phyloP scores from a whole-genome alignment of 176 grass and related monocot species.

The Carex kokanica region DNA sequence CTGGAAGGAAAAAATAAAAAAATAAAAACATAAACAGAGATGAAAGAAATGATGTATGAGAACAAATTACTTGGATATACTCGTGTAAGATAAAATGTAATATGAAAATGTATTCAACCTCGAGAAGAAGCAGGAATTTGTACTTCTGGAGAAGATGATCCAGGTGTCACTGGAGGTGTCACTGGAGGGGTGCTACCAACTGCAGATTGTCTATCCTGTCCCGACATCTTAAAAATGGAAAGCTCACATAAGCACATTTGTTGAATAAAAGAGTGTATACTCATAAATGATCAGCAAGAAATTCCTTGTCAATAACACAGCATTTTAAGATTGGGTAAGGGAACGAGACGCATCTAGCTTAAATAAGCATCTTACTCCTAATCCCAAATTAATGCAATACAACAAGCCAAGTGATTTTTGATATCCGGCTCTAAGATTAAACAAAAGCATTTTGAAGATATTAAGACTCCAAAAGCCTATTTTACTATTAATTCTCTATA shows the following conservation, averaged over 20 bases:
- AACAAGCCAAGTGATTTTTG: background rate
- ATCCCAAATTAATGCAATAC: background rate
- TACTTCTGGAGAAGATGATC: slow-evolving; percentile 41
- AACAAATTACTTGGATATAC: slow-evolving; percentile 18
- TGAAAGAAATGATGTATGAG: slow-evolving; percentile 20
- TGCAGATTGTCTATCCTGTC: slow-evolving; percentile 72
- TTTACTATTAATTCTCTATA: no score
- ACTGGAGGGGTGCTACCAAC: slow-evolving; percentile 39
- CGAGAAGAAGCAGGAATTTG: slow-evolving; percentile 37
- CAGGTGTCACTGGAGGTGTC: slow-evolving; percentile 50
- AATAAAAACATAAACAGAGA: slow-evolving; percentile 6
- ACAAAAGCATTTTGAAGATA: background rate
- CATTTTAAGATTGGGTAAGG: background rate
- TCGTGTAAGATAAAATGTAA: slow-evolving; percentile 1
- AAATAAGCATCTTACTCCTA: background rate
- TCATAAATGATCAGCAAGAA: background rate
- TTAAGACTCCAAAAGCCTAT: background rate
- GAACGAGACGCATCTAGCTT: background rate
- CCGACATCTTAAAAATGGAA: slow-evolving; percentile 65
- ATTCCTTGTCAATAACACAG: background rate
- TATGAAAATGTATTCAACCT: slow-evolving; percentile 33
- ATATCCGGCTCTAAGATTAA: background rate
- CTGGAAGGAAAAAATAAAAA: slow-evolving; percentile 32
- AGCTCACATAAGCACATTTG: slow-evolving; percentile 19
- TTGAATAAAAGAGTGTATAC: background rate